Evolutionary conservation across 1,284 basidiomycete genomes (phyloP), one percentile per base, ranked within the genome.

Genomic region (Apiotrichum laibachii): DNA sequence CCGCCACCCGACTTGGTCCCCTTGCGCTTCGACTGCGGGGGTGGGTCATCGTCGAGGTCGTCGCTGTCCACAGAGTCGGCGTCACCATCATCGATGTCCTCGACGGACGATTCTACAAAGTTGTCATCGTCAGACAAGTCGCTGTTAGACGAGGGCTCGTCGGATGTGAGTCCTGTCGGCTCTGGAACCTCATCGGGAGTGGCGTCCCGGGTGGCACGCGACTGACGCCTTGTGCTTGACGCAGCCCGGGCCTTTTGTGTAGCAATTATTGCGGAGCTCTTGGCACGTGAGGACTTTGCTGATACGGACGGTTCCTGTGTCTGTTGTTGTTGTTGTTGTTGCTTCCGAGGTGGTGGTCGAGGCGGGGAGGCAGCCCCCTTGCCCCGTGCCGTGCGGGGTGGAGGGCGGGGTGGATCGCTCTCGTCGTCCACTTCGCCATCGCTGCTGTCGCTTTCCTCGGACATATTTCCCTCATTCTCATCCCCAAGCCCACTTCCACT

Each of bases 151-250:
- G 1, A n/a, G n/a, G 48, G 37, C 10, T 62, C 57, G 19, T 68
- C 64, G 18, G 64, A 65, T n/a, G 72, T 76, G 62, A 76, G 43
- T 10, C 74, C 74, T 16, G 71, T 76, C 1, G 70, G 66, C 31
- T 66, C 66, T 50, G 61, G 33, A 21, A 26, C 55, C 8, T 59
- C 57, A 15, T 58, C 62, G 42, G 61, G 52, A 22, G 45, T 51
- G 10, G 61, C 59, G 9, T 55, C 47, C 18, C 51, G 35, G 18
- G 19, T 22, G 19, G 37, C 12, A 39, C 37, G 11, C 37, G 37
- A 12, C 12, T 16, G 37, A 12, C 43, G 43, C 9, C 43, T 45
- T 22, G 10, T 33, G 43, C 19, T 53, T 43, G 37, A 16, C 37
- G 11, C 40, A 19, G 18, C 21, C 10, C 7, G 21, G n/a, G 47